These are phyloP conservation scores for Seiridium unicorne DNA, from an alignment of 2,329 filamentous ascomycete genomes.

Conservation along the genomic window DNA sequence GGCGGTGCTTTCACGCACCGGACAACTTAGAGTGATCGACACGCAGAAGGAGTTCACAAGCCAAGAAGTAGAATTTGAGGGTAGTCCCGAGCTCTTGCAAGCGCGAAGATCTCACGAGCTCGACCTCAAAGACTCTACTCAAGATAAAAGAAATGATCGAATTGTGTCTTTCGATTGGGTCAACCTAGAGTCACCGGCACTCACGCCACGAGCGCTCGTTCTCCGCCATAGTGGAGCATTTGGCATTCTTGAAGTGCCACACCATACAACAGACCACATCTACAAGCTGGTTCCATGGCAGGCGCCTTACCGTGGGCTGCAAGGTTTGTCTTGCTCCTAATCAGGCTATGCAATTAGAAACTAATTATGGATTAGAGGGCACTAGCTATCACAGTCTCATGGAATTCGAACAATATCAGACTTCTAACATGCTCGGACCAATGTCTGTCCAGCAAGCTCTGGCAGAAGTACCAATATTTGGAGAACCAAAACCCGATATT, in stretches of 20 bases:
- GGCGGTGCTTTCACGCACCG: constrained; percentile 60
- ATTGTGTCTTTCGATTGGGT: constrained; percentile 71
- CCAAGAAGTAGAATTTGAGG: constrained; percentile 35
- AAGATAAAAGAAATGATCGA: constrained; percentile 52
- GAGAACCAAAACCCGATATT: constrained; percentile 44
- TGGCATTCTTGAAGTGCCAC: constrained; percentile 61
- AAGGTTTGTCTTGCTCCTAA: constrained; percentile 36
- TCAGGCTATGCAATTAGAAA: neutral
- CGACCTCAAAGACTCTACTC: constrained; percentile 55
- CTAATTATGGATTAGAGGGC: constrained; percentile 39
- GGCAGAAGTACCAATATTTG: constrained; percentile 56
- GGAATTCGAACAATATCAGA: constrained; percentile 56
- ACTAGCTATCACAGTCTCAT: constrained; percentile 54
- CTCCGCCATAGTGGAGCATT: constrained; percentile 60
- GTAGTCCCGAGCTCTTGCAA: constrained; percentile 57
- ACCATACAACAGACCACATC: constrained; percentile 54
- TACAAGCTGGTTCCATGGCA: constrained; percentile 63
- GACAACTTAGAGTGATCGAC: constrained; percentile 61
- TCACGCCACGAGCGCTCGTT: constrained; percentile 58
- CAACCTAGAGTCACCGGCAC: constrained; percentile 52
- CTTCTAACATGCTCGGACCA: constrained; percentile 51
- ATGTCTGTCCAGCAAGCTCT: constrained; percentile 53
- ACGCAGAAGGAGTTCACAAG: constrained; percentile 54
- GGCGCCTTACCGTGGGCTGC: constrained; percentile 54
- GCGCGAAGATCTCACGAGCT: constrained; percentile 61